Base-by-base conservation (phyloP, 2,329 filamentous ascomycete genomes). In the Tolypocladium album region DNA sequence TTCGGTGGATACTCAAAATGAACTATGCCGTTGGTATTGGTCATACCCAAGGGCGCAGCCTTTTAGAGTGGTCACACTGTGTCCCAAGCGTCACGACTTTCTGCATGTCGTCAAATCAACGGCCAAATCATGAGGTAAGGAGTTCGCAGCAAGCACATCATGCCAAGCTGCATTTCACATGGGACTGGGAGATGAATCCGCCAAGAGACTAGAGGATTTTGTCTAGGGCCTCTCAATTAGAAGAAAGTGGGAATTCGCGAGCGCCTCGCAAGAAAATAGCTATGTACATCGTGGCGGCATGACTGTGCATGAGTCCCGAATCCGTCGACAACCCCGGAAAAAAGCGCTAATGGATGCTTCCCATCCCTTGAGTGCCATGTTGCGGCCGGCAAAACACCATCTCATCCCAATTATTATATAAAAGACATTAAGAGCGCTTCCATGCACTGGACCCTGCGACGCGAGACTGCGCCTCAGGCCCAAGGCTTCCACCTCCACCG, bases 281-380 rank as follows among this genome's bases (percentile, higher is more conserved):
- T 59, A 58, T 59, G 56, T 61, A 64, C 59, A 62, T 62, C 38
- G 27, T 60, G 59, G 58, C 58, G 60, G 57, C 58, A 61, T 59
- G 57, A 47, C 52, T 58, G 60, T 31, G 60, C 58, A 59, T 58
- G 57, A 59, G 24, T 56, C 58, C 57, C 56, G 45, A 57, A 47
- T 53, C 59, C 59, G 52, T 56, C 58, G 45, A 57, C 53, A 38
- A 38, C n/a, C 55, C n/a, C 7, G 27, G 47, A 59, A 56, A 39
- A 56, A 58, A 58, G 47, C 47, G 15, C 12, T n/a, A 17, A 8
- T 34, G 47, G 9, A 36, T 36, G 50, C 8, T 34, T 17, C 24
- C 27, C 31, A 36, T 36, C 31, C 45, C 9, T 20, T 31, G 24
- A 6, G 7, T 50, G 45, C 45, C 45, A 50, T 17, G 4, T 13